phyloP scores from a whole-genome alignment of 2,329 filamentous ascomycete genomes.

The Cladobotryum protrusum region DNA sequence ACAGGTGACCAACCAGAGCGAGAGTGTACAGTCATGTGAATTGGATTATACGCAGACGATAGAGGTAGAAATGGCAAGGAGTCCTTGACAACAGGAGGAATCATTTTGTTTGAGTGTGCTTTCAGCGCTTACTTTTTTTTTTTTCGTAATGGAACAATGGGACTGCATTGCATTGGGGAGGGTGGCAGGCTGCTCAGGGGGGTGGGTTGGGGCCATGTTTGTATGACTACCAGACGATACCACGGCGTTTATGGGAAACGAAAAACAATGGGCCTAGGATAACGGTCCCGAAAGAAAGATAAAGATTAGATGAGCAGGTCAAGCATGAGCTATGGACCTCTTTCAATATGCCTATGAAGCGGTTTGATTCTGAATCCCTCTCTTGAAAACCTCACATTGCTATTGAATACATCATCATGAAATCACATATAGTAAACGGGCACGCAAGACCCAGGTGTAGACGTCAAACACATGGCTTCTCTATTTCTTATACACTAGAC shows the following conservation, averaged over 20 bases:
- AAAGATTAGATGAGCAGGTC: neutral
- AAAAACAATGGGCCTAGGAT: neutral
- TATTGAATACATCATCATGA: too few relatives aligned
- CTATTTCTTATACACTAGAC: slow-evolving; percentile 29
- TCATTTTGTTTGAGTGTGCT: neutral
- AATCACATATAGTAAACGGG: neutral
- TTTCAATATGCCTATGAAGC: neutral
- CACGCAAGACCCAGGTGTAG: too few relatives aligned
- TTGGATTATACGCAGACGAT: neutral
- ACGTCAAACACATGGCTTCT: slow-evolving; percentile 13
- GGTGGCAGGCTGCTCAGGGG: neutral
- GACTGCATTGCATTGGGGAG: slow-evolving; percentile 1
- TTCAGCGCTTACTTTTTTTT: neutral
- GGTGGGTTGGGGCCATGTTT: neutral
- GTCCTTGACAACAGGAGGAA: neutral
- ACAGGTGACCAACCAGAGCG: slow-evolving; percentile 35
- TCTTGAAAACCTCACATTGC: too few relatives aligned
- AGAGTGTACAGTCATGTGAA: slow-evolving; percentile 44
- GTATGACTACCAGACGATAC: slow-evolving; percentile 11
- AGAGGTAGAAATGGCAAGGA: neutral
- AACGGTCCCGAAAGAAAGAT: neutral
- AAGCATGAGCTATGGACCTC: neutral
- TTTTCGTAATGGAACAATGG: neutral
- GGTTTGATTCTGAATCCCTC: too few relatives aligned
- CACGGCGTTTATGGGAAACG: slow-evolving; percentile 11